phyloP scores from a whole-genome alignment of 2,329 filamentous ascomycete genomes.

The Pezicula carpinea region DNA sequence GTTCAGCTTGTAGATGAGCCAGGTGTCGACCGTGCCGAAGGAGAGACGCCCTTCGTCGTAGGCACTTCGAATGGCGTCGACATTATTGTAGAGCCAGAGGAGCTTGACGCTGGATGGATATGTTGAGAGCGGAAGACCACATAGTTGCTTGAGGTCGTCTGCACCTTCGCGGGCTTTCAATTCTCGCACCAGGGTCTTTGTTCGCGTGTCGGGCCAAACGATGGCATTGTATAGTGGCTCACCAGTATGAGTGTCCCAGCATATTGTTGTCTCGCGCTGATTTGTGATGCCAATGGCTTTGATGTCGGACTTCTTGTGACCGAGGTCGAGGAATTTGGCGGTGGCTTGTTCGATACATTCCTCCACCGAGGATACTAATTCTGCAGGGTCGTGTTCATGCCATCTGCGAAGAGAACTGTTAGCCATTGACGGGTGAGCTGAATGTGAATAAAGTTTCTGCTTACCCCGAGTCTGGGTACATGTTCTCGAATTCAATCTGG shows the following conservation, averaged over 20 bases:
- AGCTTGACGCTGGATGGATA: constrained; percentile 78
- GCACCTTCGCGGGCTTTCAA: constrained; percentile 63
- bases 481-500: constrained; percentile 81
- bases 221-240: constrained; percentile 77
- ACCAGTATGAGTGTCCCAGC: constrained; percentile 75
- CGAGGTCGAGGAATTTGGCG: constrained; percentile 61
- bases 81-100: constrained; percentile 69
- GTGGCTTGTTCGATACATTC: constrained; percentile 72
- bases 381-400: constrained; percentile 79
- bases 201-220: constrained; percentile 81
- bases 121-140: constrained; percentile 74
- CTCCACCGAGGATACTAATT: constrained; percentile 68
- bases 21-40: constrained; percentile 78
- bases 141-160: constrained; percentile 61
- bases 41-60: constrained; percentile 69
- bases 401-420: constrained; percentile 46
- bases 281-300: constrained; percentile 76
- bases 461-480: constrained; percentile 81
- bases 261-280: constrained; percentile 76
- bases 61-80: constrained; percentile 59
- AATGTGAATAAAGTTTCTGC: constrained; percentile 28
- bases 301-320: constrained; percentile 64
- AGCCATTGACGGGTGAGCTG: neutral
- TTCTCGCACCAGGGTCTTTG: constrained; percentile 66
- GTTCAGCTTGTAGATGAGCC: constrained; percentile 76